A percentile compares a stretch with the other conserved stretches of the same genome.
Conservation (phyloP, 768 basidiomycete species). For the Chalciporus pseudorubinellus region DNA sequence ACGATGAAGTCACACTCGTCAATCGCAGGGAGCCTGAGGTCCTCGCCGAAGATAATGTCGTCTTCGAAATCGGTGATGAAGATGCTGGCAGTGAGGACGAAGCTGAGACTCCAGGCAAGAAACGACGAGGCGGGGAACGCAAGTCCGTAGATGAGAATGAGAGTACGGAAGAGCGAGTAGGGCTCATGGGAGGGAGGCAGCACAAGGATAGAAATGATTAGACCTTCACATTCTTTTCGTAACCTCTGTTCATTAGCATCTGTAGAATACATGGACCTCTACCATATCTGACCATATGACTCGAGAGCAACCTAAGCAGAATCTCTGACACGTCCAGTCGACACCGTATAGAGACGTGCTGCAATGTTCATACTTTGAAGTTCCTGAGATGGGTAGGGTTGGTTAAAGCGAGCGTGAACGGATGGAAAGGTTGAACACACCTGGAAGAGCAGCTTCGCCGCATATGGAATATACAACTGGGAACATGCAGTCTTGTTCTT, state of each 20-base stretch:
- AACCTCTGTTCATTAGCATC: slow-evolving; percentile 20
- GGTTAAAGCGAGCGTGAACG: background rate
- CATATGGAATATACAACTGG: slow-evolving; percentile 92
- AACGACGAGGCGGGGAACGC: slow-evolving; percentile 38
- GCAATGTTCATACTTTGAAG: slow-evolving; percentile 96
- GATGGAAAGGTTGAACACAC: slow-evolving; percentile 37
- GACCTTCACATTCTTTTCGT: slow-evolving; percentile 9
- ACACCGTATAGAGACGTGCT: slow-evolving; percentile 81
- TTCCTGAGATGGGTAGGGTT: slow-evolving; percentile 48
- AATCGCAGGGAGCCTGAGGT: slow-evolving; percentile 50
- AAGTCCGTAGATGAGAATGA: slow-evolving; percentile 49
- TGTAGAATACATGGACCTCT: slow-evolving; percentile 37
- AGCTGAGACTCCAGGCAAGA: slow-evolving; percentile 48
- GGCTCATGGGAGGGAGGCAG: slow-evolving; percentile 52
- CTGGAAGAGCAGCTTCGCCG: slow-evolving; percentile 96
- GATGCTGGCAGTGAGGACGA: slow-evolving; percentile 68
- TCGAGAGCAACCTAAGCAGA: slow-evolving; percentile 12
- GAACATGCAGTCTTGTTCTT: slow-evolving; percentile 96
- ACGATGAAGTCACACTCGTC: slow-evolving; percentile 72
- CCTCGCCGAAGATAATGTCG: slow-evolving; percentile 66
- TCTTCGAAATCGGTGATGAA: slow-evolving; percentile 91
- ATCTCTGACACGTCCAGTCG: slow-evolving; percentile 83
- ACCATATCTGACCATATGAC: background rate
- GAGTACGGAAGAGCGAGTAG: slow-evolving; percentile 56
- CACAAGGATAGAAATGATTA: slow-evolving; percentile 37